Base-by-base conservation (phyloP, 1,139 yeast genomes). In the Magnusiomyces paraingens region DNA sequence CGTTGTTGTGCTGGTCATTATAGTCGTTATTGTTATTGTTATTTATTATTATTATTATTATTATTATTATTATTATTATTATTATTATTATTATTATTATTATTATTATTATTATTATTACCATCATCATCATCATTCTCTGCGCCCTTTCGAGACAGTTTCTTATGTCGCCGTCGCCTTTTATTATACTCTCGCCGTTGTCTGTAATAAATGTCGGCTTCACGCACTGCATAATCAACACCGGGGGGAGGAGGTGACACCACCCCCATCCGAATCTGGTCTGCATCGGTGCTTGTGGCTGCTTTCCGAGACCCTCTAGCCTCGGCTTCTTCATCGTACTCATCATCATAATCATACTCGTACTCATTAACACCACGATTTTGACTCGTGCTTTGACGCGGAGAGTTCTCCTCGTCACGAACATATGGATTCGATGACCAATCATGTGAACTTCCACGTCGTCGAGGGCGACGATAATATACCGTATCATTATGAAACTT, bases 161-260 rank as follows among this genome's bases (percentile, higher is more conserved):
- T 48, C n/a, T 48, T 43, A 11, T 44, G 49, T 1, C 41, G 42
- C 14, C 42, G 42, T 22, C 43, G 40, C 20, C 47, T 46, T 46
- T 48, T 43, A n/a, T 52, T 50, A 43, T 51, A 50, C 38, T 42
- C 49, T 22, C 50, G 48, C 20, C 42, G 52, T 47, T 64, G 62
- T 22, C 64, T 60, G 52, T 59, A 64, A 54, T 69, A 69, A 47
- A 69, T 60, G 51, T 69, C 73, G 1, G 73, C 67, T 53, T 69
- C 73, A 8, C 73, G 63, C 6, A 67, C 66, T 1, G 73, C 73
- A 55, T 69, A 69, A 51, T 69, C 64, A 10, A 64, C 69, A 26
- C 57, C 58, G n/a, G 55, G 51, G 1, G 56, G 55, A 6, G 51
- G 55, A 5, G 54, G 55, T 18, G 58, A 51, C n/a, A 51, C 50